Evolutionary conservation across 371 early-diverging fungal species (phyloP).

Genomic region (Mortierella sp.): DNA sequence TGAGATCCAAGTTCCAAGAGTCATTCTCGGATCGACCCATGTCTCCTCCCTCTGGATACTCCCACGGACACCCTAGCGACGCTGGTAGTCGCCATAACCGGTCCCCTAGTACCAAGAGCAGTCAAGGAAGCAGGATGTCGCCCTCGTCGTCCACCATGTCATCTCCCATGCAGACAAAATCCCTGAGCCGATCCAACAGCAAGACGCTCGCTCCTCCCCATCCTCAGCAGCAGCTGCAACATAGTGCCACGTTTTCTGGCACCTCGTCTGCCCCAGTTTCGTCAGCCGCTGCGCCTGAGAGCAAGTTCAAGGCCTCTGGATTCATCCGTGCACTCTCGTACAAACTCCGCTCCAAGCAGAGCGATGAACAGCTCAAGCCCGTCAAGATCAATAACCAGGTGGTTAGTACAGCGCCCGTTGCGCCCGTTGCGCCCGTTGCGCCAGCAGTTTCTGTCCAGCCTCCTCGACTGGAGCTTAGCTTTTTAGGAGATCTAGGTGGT

Average conservation of each 20-base stretch:
- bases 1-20: constrained; percentile 51
- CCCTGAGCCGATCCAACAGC: constrained; percentile 36
- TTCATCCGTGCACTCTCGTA: constrained; percentile 51
- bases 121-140: constrained; percentile 43
- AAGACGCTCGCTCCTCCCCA: constrained; percentile 16
- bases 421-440: constrained; percentile 21
- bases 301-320: constrained; percentile 53
- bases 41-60: constrained; percentile 44
- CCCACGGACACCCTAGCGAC: constrained; percentile 16
- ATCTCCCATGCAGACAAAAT: constrained; percentile 33
- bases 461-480: constrained; percentile 53
- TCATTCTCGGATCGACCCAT: constrained; percentile 40
- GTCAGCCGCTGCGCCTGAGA: constrained; percentile 18
- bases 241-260: constrained; percentile 15
- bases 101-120: constrained; percentile 45
- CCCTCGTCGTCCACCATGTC: constrained; percentile 36
- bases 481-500: constrained; percentile 35
- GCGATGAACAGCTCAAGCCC: constrained; percentile 47
- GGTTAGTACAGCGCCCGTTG: constrained; percentile 17
- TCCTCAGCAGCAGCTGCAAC: constrained; percentile 17
- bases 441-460: constrained; percentile 50
- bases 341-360: constrained; percentile 56
- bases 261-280: constrained; percentile 11
- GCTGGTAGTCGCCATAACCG: constrained; percentile 24
- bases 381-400: constrained; percentile 47